A percentile compares a stretch with the other conserved stretches of the same genome.
phyloP scores from a whole-genome alignment of 2,329 filamentous ascomycete species.

The Cercospora berteroae region DNA sequence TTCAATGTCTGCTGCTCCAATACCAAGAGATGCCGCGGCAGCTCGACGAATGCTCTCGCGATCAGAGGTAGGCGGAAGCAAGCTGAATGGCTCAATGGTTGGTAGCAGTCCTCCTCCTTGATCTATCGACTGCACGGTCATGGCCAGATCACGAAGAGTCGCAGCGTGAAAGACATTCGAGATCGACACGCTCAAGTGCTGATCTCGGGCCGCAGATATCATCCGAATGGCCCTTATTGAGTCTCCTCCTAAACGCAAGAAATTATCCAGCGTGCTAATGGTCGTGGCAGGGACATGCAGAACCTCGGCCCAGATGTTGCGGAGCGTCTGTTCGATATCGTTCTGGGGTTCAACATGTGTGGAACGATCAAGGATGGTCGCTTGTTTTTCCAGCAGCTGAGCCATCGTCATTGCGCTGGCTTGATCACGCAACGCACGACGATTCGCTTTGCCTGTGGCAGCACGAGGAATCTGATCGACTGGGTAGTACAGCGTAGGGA shows the following conservation, averaged over 20 bases:
- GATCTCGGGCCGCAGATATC: constrained; percentile 40
- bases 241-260: constrained; percentile 49
- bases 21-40: not conserved
- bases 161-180: constrained; percentile 44
- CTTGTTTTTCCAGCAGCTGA: constrained; percentile 9
- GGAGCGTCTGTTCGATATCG: constrained; percentile 2
- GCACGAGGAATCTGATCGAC: constrained; percentile 45
- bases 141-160: constrained; percentile 26
- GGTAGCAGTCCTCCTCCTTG: not conserved
- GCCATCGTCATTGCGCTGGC: constrained; percentile 3
- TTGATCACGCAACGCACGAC: constrained; percentile 3
- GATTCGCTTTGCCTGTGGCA: constrained; percentile 44
- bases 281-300: not conserved
- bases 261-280: constrained; percentile 38
- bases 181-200: constrained; percentile 42
- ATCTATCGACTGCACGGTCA: not conserved
- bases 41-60: not conserved
- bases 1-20: constrained; percentile 30
- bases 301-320: constrained; percentile 13
- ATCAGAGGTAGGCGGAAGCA: not conserved
- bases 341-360: constrained; percentile 1
- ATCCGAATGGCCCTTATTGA: constrained; percentile 49
- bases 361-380: not conserved
- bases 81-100: constrained; percentile 4
- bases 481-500: constrained; percentile 24